phyloP scores from a whole-genome alignment of 768 basidiomycete genomes.

The Baorangia bicolor region DNA sequence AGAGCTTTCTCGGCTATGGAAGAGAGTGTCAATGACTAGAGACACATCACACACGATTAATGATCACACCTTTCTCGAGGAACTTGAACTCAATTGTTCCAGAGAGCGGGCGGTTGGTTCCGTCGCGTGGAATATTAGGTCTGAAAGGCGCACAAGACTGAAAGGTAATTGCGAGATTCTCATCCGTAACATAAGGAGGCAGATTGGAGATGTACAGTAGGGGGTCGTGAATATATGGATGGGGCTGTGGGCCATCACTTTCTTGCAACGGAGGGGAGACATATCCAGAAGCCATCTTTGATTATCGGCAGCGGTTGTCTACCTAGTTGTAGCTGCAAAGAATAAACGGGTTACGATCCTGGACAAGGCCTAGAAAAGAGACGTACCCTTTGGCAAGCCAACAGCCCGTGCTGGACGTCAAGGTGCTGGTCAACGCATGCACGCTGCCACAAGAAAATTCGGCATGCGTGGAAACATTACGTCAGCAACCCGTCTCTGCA shows the following conservation, averaged over 20 bases:
- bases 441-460: conserved; percentile 30
- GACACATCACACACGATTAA: conserved; percentile 7
- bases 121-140: conserved; percentile 70
- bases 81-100: conserved; percentile 86
- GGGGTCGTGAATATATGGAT: conserved; percentile 85
- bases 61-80: conserved; percentile 68
- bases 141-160: conserved; percentile 78
- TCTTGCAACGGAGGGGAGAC: conserved; percentile 33
- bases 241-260: conserved; percentile 41
- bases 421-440: conserved; percentile 27
- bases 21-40: conserved; percentile 4
- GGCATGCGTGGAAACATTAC: conserved; percentile 33
- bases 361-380: background rate
- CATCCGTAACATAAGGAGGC: conserved; percentile 70
- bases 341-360: background rate
- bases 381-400: conserved; percentile 31
- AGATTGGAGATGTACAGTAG: conserved; percentile 78
- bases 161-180: conserved; percentile 73
- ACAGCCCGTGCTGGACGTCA: conserved; percentile 34
- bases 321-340: conserved; percentile 8
- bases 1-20: conserved; percentile 81
- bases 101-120: conserved; percentile 46
- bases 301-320: conserved; percentile 30
- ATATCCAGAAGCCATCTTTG: conserved; percentile 38
- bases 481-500: conserved; percentile 24